Evolutionary conservation across 257 asterid species (phyloP), one percentile per base, ranked within the genome.

Genomic region (Coffea eugenioides): DNA sequence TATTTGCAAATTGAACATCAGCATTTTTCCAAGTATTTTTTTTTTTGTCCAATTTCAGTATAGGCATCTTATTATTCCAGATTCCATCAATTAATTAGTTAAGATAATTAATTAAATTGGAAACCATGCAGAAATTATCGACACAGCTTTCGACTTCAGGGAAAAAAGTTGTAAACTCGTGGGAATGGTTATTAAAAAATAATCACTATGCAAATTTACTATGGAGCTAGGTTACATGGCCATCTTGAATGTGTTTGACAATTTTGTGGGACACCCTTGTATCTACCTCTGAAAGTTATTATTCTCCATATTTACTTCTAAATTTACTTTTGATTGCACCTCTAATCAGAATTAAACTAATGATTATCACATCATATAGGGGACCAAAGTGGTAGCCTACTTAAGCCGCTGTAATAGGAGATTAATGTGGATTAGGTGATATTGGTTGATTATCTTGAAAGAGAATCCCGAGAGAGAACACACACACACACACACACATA

Each of bases 1-100:
- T 34, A 31, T 76, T 77, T 68, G 68, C 52, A 48, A 75, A 77
- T 77, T 51, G 20, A 61, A 51, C 20, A 51, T 46, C 68, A 27
- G 39, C 74, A 77, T 34, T 39, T 64, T 49, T 4, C 41, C 57
- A 62, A 62, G 68, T 23, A 31, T 31, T 31, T 31, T 31, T 31
- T 31, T 62, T 62, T 8, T 0, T n/a, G 20, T 66, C 45, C 70
- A 65, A 9, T 27, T 25, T 25, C 69, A 5, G 20, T 11, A 10
- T 25, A 25, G 69, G 41, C 41, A 27, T 25, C 41, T 27, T 25
- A 6, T 1, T 12, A 39, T 39, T 39, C 43, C 43, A 39, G 43
- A 39, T 39, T 39, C 43, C 43, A 39, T 39, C 43, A 39, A 39
- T 39, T 39, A 39, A 39, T 39, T 39, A 39, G 43, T 39, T 39